Base-by-base conservation (phyloP, 257 asterid genomes). In the Ehretia macrophylla region DNA sequence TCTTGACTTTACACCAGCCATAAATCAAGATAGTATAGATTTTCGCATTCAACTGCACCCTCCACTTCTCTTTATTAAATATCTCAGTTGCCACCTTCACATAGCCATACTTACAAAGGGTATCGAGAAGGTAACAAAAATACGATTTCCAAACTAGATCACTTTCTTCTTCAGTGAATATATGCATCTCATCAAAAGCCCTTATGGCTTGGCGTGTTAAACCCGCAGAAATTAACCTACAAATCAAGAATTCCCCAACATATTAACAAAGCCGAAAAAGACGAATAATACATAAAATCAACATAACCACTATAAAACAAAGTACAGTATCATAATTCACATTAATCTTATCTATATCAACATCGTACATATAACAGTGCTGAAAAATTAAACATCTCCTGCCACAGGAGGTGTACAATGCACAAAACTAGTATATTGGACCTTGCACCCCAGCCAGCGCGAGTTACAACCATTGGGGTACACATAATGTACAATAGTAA, bases 1-100 rank as follows among this genome's bases (percentile, higher is more conserved):
- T 85, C 67, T 89, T 87, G 50, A 80, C 72, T 72, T 90, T 90
- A 68, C 88, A 90, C 95, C 96, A 90, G 59, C 98, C 98, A 17
- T 84, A 87, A 8, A 90, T 83, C 77, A 90, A 58, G 56, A 90
- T 72, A 8, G 95, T 87, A 59, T 90, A 90, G 48, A 90, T 12
- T 66, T 81, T 87, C 0, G 74, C 68, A 66, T 82, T 77, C n/a
- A 70, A 58, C 39, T 83, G 81, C 23, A 80, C 55, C 64, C 86
- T 81, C 58, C 78, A 85, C 54, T 87, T 91, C 71, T 84, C 90
- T 68, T 85, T 87, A 35, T 87, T 85, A 54, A 87, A 87, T 53
- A 87, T 67, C 77, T 85, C 96, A 10, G 81, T 87, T 1, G 98
- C 95, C 54, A 87, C 83, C 70, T 83, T 85, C 57, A 76, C 95